These are phyloP conservation scores for Crithidia acanthocephali DNA, from an alignment of 208 protist genomes.

Conservation along the genomic window DNA sequence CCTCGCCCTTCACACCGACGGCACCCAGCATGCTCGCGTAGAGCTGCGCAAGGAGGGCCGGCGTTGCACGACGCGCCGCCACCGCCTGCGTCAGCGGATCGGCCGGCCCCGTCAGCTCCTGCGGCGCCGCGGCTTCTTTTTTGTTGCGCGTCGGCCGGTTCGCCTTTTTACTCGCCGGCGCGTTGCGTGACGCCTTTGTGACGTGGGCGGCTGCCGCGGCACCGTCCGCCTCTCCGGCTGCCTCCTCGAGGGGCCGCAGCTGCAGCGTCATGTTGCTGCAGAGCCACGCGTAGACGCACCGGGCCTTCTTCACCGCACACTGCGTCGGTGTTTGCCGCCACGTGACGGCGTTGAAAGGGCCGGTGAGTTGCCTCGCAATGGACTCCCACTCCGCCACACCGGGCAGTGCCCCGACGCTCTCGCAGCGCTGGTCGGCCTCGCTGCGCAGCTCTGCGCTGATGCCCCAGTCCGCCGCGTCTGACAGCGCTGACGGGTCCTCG, in stretches of 20 bases:
- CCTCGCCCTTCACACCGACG: constrained; percentile 46
- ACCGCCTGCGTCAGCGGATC: constrained; percentile 49
- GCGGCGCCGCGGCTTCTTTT: constrained; percentile 17
- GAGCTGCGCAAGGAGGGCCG: constrained; percentile 48
- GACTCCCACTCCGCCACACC: constrained; percentile 19
- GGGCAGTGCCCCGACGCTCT: constrained; percentile 22
- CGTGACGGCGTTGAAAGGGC: constrained; percentile 51
- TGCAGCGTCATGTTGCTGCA: constrained; percentile 50
- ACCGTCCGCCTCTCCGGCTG: constrained; percentile 11
- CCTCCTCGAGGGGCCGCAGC: constrained; percentile 15
- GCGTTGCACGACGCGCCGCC: constrained; percentile 44
- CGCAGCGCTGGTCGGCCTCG: constrained; percentile 51
- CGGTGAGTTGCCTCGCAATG: constrained; percentile 36
- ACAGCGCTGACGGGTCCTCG: constrained; percentile 21
- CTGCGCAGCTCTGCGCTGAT: constrained; percentile 32
- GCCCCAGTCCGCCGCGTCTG: constrained; percentile 53
- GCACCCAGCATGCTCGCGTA: constrained; percentile 60
- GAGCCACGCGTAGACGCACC: constrained; percentile 75
- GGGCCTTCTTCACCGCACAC: constrained; percentile 62
- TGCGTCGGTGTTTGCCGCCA: constrained; percentile 72
- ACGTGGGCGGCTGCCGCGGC: neutral
- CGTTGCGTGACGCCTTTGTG: constrained; percentile 8
- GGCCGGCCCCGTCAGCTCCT: constrained; percentile 22
- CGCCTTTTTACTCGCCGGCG: constrained; percentile 15
- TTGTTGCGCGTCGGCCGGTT: neutral